Evolutionary conservation across 164 flowering plant species (phyloP).

Genomic region (Piper longum): DNA sequence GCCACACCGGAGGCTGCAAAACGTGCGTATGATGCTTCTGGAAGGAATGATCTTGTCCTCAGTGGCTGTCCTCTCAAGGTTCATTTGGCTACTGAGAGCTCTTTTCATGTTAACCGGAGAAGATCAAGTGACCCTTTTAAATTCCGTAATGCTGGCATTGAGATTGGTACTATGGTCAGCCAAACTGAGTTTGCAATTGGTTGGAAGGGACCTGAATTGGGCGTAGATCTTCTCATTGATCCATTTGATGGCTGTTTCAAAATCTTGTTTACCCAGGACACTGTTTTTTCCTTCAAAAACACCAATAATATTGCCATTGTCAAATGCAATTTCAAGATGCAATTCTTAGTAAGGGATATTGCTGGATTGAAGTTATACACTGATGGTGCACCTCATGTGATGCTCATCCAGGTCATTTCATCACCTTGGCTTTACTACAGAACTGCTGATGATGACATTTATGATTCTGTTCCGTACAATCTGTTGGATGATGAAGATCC

Average conservation of each 20-base stretch:
- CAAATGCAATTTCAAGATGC: conserved; percentile 70
- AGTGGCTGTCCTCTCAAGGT: conserved; percentile 32
- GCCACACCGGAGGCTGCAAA: conserved; percentile 30
- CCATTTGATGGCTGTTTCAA: conserved; percentile 67
- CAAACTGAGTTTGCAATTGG: conserved; percentile 43
- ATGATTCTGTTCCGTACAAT: conserved; percentile 47
- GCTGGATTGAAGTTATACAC: conserved; percentile 25
- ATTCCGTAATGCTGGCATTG: conserved; percentile 35
- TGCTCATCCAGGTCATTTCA: conserved; percentile 57
- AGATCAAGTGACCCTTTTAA: conserved; percentile 34
- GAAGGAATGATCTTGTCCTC: conserved; percentile 31
- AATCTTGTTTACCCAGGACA: conserved; percentile 48
- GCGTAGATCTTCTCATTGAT: conserved; percentile 70
- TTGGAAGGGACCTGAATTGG: conserved; percentile 59
- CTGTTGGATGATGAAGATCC: conserved; percentile 91
- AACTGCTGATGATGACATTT: conserved; percentile 86
- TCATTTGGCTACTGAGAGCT: conserved; percentile 50
- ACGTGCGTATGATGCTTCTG: conserved; percentile 36
- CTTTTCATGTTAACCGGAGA: conserved; percentile 37
- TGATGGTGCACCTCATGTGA: conserved; percentile 16
- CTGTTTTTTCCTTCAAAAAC: conserved; percentile 49
- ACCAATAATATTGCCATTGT: conserved; percentile 26
- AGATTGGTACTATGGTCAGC: conserved; percentile 46
- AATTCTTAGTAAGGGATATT: conserved; percentile 62
- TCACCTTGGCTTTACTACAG: conserved; percentile 64